phyloP scores from a whole-genome alignment of 2,329 filamentous ascomycete genomes.

The Ophiostoma perfectum region DNA sequence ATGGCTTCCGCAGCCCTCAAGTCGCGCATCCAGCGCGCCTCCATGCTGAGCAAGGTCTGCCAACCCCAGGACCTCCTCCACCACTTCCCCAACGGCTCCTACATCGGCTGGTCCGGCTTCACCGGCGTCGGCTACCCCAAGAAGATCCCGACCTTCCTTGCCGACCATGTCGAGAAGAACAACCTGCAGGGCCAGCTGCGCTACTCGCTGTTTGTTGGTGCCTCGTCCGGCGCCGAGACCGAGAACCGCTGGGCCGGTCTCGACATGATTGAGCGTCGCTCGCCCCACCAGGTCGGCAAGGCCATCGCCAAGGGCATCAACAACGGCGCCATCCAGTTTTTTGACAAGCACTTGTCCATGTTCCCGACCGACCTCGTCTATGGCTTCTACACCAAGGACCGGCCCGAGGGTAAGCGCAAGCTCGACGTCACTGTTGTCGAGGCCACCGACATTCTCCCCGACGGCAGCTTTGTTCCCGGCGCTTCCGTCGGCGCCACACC shows the following conservation, averaged over 20 bases:
- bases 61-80: constrained; percentile 73
- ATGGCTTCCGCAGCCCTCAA: constrained; percentile 68
- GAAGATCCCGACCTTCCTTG: constrained; percentile 76
- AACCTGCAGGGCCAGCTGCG: constrained; percentile 75
- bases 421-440: constrained; percentile 82
- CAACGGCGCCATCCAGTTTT: constrained; percentile 81
- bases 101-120: constrained; percentile 87
- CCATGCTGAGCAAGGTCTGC: constrained; percentile 73
- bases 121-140: constrained; percentile 87
- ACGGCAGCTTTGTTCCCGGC: constrained; percentile 82
- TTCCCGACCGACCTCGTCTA: constrained; percentile 84
- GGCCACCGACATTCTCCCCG: constrained; percentile 79
- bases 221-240: constrained; percentile 83
- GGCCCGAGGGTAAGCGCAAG: constrained; percentile 63
- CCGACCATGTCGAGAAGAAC: constrained; percentile 86
- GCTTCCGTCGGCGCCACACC: constrained; percentile 80
- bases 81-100: constrained; percentile 77
- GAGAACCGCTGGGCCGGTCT: constrained; percentile 86
- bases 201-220: constrained; percentile 83
- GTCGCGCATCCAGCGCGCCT: constrained; percentile 68
- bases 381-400: constrained; percentile 79
- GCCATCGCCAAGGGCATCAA: constrained; percentile 88
- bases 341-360: constrained; percentile 91
- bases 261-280: constrained; percentile 83
- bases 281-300: constrained; percentile 86